These are phyloP conservation scores for Musa schizocarpa DNA, from an alignment of 176 grass and related monocot species.

Conservation along the genomic window DNA sequence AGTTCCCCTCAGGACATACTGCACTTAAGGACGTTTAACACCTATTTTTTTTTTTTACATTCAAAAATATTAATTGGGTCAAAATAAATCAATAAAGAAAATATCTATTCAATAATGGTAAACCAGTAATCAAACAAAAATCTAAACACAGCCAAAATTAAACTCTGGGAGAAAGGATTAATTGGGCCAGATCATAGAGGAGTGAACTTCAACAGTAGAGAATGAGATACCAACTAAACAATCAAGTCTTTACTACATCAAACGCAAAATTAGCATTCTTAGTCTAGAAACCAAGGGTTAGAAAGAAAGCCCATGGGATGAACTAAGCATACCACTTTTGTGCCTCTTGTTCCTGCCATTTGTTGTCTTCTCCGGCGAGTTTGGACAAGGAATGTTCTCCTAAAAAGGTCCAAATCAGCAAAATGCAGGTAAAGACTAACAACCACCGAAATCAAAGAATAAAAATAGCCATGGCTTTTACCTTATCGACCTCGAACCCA, in stretches of 20 bases:
- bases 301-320: background rate
- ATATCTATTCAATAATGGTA: no score
- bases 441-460: conserved; percentile 9
- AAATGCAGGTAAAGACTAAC: background rate
- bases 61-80: no score
- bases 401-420: conserved; percentile 8
- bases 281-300: background rate
- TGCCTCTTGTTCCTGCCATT: conserved; percentile 57
- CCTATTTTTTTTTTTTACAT: no score
- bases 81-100: no score
- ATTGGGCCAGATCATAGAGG: background rate
- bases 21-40: no score
- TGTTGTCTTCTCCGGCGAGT: conserved; percentile 75
- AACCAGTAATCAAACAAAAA: no score
- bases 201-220: background rate
- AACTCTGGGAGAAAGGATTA: background rate
- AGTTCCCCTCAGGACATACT: no score
- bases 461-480: background rate
- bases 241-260: background rate
- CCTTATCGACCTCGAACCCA: conserved; percentile 56
- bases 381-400: conserved; percentile 82
- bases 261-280: background rate
- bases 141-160: no score
- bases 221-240: background rate
- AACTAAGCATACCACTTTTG: conserved; percentile 41